Base-by-base conservation (phyloP, 208 protist genomes). In the Spongospora subterranea region DNA sequence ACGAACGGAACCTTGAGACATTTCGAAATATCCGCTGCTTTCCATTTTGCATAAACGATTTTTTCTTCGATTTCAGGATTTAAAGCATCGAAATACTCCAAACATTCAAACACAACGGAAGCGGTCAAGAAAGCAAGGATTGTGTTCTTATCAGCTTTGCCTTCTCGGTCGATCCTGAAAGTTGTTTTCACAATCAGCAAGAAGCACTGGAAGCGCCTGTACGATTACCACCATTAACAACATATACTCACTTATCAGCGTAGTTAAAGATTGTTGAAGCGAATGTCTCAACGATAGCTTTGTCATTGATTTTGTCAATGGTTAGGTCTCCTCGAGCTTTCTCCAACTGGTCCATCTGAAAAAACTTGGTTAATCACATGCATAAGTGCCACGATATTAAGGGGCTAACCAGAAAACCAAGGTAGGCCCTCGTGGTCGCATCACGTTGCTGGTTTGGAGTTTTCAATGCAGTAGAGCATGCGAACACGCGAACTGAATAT, bases 1-100 rank as follows among this genome's bases (percentile, higher is more conserved):
- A 82, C n/a, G 6, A n/a, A 6, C 6, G 13, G 11, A 43, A 82
- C 71, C 71, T 82, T 82, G 13, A 82, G 71, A 17, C 17, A 6
- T 82, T 82, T 82, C 11, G 71, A 35, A n/a, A 82, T 82, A 43
- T 82, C 71, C 17, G 71, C 71, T 6, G 71, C 71, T n/a, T 82
- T 82, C 71, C 71, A 82, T n/a, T 82, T 82, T 43, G 71, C 71
- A 82, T 82, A 82, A 45, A 6, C 11, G n/a, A 82, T 82, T 82
- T n/a, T 35, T 43, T 82, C 71, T 6, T 39, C 6, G n/a, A 82
- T n/a, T 43, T 82, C 71, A 35, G 71, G 71, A 6, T 82, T n/a
- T 45, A 82, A 43, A 6, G 71, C 17, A 35, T n/a, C 71, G 40
- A 82, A 82, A 43, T 82, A 82, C n/a, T 82, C 35, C 17, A 82